Evolutionary conservation across 768 basidiomycete genomes (phyloP).

Genomic region (Obba rivulosa): DNA sequence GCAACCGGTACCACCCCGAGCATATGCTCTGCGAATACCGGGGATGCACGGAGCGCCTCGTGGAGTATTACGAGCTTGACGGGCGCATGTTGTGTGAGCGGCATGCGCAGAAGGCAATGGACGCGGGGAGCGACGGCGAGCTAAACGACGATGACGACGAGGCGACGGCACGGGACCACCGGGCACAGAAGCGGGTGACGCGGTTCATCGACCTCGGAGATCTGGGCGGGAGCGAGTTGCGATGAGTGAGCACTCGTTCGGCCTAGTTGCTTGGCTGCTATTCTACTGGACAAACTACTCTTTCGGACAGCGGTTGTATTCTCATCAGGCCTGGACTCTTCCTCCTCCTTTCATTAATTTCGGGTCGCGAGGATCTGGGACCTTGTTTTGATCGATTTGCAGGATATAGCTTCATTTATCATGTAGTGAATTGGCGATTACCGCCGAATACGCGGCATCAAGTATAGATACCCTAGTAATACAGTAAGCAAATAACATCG

Average conservation of each 20-base stretch:
- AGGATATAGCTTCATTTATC: no score
- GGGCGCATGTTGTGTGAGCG: slow-evolving; percentile 82
- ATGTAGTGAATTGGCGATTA: no score
- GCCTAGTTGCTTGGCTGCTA: no score
- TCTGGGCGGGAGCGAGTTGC: slow-evolving; percentile 20
- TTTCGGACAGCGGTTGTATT: neutral
- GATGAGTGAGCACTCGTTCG: slow-evolving; percentile 3
- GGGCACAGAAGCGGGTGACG: slow-evolving; percentile 74
- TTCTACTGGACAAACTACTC: neutral
- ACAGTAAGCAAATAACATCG: no score
- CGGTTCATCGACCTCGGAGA: slow-evolving; percentile 67
- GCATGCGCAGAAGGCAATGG: slow-evolving; percentile 46
- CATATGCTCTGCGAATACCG: slow-evolving; percentile 81
- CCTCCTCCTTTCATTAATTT: neutral
- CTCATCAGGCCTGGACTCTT: neutral
- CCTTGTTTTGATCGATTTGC: no score
- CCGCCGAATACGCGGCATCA: no score
- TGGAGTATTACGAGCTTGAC: slow-evolving; percentile 89
- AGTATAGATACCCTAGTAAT: no score
- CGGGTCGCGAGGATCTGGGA: no score
- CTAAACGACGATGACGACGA: slow-evolving; percentile 16
- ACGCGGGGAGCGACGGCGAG: slow-evolving; percentile 13
- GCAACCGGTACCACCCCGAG: slow-evolving; percentile 82
- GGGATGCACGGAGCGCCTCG: slow-evolving; percentile 49
- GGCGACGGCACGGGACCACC: slow-evolving; percentile 19